Evolutionary conservation across 176 grass and related monocot genomes (phyloP).

Genomic region (Poa annua): DNA sequence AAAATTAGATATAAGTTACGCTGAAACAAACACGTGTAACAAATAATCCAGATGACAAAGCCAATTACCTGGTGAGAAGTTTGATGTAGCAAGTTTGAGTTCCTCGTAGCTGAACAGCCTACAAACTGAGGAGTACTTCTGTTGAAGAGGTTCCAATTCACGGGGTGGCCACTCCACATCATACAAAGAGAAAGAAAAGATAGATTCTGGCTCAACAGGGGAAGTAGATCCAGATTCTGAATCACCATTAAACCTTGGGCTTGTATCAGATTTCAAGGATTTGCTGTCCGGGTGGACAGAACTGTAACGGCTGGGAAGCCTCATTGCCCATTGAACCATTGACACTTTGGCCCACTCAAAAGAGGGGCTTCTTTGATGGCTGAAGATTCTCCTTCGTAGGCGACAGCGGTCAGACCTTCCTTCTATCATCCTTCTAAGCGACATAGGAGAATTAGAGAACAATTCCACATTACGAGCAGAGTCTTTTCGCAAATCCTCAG

Average conservation of each 20-base stretch:
- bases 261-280: conserved; percentile 55
- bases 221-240: conserved; percentile 43
- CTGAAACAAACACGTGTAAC: conserved; percentile 9
- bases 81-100: conserved; percentile 67
- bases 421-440: conserved; percentile 59
- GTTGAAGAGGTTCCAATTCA: conserved; percentile 66
- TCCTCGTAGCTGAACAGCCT: conserved; percentile 70
- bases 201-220: conserved; percentile 42
- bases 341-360: conserved; percentile 72
- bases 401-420: conserved; percentile 49
- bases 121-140: conserved; percentile 72
- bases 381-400: conserved; percentile 65
- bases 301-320: conserved; percentile 56
- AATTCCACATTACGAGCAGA: conserved; percentile 38
- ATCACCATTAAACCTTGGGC: conserved; percentile 43
- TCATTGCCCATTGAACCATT: conserved; percentile 83
- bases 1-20: background rate
- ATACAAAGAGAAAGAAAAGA: conserved; percentile 45
- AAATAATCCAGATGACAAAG: conserved; percentile 19
- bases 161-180: conserved; percentile 61
- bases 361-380: conserved; percentile 65
- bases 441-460: conserved; percentile 41
- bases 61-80: conserved; percentile 78
- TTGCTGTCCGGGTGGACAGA: conserved; percentile 69
- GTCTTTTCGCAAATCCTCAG: conserved; percentile 24